phyloP scores from a whole-genome alignment of 78 protist genomes.

The slime mould (Dictyostelium discoideum) region dicty_2.7 NC_007090.3:1682001-1682500 shows the following conservation, averaged over 20 bases:
- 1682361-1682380: neutral
- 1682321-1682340: neutral
- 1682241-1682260: slow-evolving; percentile 6
- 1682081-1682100: neutral
- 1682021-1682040: neutral
- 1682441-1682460: neutral
- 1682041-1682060: neutral
- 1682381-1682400: neutral
- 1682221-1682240: slow-evolving; percentile 21
- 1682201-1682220: neutral
- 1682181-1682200: slow-evolving; percentile 12
- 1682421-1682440: neutral
- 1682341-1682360: neutral
- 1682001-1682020: neutral
- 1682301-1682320: neutral
- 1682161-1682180: neutral
- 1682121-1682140: neutral
- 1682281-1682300: too few species aligned
- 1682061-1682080: neutral
- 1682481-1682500: neutral
- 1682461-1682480: neutral
- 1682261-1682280: neutral
- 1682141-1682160: neutral
- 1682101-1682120: neutral
- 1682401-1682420: neutral